These are phyloP conservation scores for Dothideomycetes sp. DNA, from an alignment of 2,329 filamentous ascomycete species.

Conservation along the genomic window DNA sequence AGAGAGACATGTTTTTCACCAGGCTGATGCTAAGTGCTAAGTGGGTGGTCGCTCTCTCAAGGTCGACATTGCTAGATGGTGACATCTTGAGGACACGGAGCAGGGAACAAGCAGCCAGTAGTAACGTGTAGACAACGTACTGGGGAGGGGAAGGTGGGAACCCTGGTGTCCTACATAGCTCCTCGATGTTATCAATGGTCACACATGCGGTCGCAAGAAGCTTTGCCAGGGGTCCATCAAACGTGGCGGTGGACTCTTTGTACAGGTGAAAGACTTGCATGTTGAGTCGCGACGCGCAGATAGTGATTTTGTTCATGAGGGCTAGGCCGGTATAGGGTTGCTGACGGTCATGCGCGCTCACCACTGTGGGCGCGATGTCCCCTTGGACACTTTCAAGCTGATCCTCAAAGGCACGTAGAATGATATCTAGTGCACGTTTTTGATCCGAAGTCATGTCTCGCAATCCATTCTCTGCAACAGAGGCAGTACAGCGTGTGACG, in stretches of 20 bases:
- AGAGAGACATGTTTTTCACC: neutral
- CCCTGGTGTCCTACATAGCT: neutral
- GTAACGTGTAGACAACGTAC: neutral
- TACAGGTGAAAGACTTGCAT: neutral
- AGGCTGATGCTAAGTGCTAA: neutral
- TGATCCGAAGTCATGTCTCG: neutral
- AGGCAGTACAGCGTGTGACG: neutral
- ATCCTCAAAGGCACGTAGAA: neutral
- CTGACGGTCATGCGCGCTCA: no score
- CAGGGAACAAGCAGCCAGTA: neutral
- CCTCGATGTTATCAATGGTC: neutral
- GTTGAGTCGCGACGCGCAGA: neutral
- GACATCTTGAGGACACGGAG: neutral
- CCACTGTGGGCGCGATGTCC: no score
- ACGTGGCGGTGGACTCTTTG: neutral
- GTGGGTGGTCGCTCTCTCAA: neutral
- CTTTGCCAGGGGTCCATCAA: neutral
- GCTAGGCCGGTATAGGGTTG: no score
- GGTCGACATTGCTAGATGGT: neutral
- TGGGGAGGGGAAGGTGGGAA: neutral
- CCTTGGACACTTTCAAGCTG: neutral
- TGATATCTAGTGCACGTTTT: neutral
- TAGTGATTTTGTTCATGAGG: no score
- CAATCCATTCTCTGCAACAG: neutral
- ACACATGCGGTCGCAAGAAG: neutral